Evolutionary conservation across 139 green algal species (phyloP), one percentile per base, ranked within the genome.

Genomic region (Pseudopediastrum boryanum): DNA sequence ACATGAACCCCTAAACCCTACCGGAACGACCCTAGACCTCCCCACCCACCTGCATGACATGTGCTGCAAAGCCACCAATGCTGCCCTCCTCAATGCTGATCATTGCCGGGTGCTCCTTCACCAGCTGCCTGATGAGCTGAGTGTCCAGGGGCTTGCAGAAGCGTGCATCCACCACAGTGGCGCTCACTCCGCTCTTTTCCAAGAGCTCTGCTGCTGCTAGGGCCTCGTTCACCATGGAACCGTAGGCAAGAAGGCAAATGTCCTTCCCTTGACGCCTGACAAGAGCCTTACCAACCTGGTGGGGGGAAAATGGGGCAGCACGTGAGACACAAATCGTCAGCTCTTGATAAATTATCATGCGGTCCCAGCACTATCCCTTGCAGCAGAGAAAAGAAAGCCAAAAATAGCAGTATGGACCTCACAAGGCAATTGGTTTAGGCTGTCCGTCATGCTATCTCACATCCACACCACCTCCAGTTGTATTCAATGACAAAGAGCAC

Each of bases 81-180:
- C 91, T 86, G 27, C 94, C 95, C 91, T 99, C 97, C 87, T 99
- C 97, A 19, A 99, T 93, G 25, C 87, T 97, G 82, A 99, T 95
- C 85, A 99, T 89, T 27, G 94, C 90, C 1, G 85, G 75, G 85
- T 99, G 96, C 83, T 99, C 85, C 42, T n/a, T 25, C 23, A 67
- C 65, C 1, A 41, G 79, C 72, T 74, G 52, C 27, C 73, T 73
- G 13, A 97, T 54, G 33, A 99, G 85, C 42, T 85, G 69, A 0
- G 83, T 93, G 87, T 99, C 96, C 43, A 99, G 90, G 8, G 97
- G 97, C 89, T 99, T 99, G 94, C 96, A 99, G 87, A 99, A 99
- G 43, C 96, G 89, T 23, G 95, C 95, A 83, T 99, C 96, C 43
- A 95, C 88, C 0, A 99, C 94, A 0, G 96, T 99, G 31, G 90